Evolutionary conservation across 2,329 filamentous ascomycete species (phyloP).

Genomic region (Celoporthe dispersa): DNA sequence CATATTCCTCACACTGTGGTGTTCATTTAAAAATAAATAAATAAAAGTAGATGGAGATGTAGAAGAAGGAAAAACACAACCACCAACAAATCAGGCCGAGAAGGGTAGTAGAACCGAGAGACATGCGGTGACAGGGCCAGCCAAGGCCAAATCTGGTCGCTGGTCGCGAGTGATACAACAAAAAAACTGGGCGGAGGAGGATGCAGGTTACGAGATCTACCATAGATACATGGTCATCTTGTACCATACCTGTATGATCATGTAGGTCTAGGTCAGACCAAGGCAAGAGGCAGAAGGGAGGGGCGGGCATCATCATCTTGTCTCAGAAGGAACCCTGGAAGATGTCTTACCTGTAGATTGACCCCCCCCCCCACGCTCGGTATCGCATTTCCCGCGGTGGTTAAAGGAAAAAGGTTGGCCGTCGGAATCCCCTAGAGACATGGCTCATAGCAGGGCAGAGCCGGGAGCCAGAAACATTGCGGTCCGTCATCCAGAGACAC

Average conservation of each 20-base stretch:
- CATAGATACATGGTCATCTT: neutral
- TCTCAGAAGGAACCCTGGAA: slow-evolving; percentile 18
- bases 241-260: slow-evolving; percentile 12
- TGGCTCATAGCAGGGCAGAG: neutral
- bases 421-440: neutral
- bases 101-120: slow-evolving; percentile 20
- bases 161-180: neutral
- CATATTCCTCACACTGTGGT: neutral
- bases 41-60: no score
- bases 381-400: slow-evolving; percentile 20
- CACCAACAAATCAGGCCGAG: neutral
- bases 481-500: slow-evolving; percentile 2
- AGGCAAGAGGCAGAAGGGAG: neutral
- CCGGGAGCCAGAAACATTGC: neutral
- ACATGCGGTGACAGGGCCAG: slow-evolving; percentile 22
- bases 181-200: neutral
- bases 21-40: neutral
- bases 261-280: slow-evolving; percentile 26
- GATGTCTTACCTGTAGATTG: slow-evolving; percentile 23
- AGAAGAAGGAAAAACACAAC: no score
- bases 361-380: slow-evolving; percentile 15
- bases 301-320: slow-evolving; percentile 24
- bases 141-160: slow-evolving; percentile 5
- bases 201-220: slow-evolving; percentile 9
- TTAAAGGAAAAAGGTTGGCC: neutral